Base-by-base conservation (phyloP, 257 asterid species). In the Echites panduratus region DNA sequence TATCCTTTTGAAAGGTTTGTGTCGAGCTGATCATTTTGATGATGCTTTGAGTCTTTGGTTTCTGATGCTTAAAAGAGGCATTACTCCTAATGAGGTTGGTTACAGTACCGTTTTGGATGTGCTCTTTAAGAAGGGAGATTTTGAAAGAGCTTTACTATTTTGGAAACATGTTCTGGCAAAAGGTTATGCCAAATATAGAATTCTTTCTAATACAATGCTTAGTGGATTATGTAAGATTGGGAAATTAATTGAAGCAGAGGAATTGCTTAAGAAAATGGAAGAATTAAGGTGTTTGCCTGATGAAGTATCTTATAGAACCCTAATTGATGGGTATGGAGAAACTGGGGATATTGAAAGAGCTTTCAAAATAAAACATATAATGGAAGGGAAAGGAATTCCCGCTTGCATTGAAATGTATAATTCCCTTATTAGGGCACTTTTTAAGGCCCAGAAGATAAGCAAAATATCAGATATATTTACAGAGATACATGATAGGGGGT, bases 21-120 rank as follows among this genome's bases (percentile, higher is more conserved):
- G 95, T 78, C 80, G 76, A 58, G 74, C 71, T 72, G 88, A 89
- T 75, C 79, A 84, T 73, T 49, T 89, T 63, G 84, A 79, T 64
- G 92, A 90, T 85, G 97, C 97, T 82, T 80, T 90, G 87, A 75
- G 70, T 68, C 88, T 91, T 72, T 94, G 96, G 96, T 79, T 73
- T 70, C 58, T 77, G 80, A 94, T 94, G 97, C 83, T 88, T 79
- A 75, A 86, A 70, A 85, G 88, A 84, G 99, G 96, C 64, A 29
- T 86, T 73, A 73, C 77, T 73, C 93, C 97, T 40, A 81, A 94
- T 72, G 89, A 87, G 79, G 82, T 94, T 72, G 92, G 95, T 47
- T 88, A 84, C 69, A 75, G 90, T 77, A 91, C 92, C 26, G 86
- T 94, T 17, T 78, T 91, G 67, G 90, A 86, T 71, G 93, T 85